Base-by-base conservation (phyloP, 352 stramenopile species). In the Globisporangium cederbergense region DNA sequence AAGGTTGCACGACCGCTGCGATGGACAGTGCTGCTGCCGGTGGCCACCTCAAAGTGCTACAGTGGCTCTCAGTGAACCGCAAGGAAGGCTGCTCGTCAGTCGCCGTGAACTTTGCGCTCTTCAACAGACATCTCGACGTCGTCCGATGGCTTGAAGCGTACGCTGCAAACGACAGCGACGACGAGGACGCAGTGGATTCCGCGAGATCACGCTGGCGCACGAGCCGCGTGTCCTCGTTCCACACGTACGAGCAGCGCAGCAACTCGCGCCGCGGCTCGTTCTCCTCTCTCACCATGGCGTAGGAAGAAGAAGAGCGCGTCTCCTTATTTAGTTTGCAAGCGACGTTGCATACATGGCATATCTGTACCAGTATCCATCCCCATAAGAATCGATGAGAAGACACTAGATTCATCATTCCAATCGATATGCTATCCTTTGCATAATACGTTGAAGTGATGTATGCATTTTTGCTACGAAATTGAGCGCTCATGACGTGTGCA, bases 11-110 rank as follows among this genome's bases (percentile, higher is more conserved):
- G 22, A 83, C 71, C 1, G 79, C 82, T 32, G 83, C 84, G 5
- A 86, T 95, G 77, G 80, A 92, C 60, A 86, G 81, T 51, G 83
- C 86, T 0, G 81, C 79, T 4, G 83, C 80, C 38, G 79, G 84
- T 46, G 85, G 85, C 4, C 77, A 92, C 57, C 57, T 92, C 28
- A 80, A 90, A 40, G 77, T 84, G 11, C 78, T 91, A 58, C 70
- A 81, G 59, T 94, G 82, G 72, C 81, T 94, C 46, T 60, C 79
- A 2, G 51, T 54, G 1, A 73, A 94, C 59, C 85, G 85, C 9
- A 63, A 22, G 0, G 85, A 94, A 74, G 85, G 85, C 9, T 89
- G 80, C 61, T 91, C 85, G 16, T 79, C 76, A 32, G 79, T 90
- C n/a, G 85, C 83, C 32, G 79, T 79, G 52, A 72, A 83, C 70